Conservation (phyloP, 2,329 filamentous ascomycete species). For the Hansfordia pulvinata region DNA sequence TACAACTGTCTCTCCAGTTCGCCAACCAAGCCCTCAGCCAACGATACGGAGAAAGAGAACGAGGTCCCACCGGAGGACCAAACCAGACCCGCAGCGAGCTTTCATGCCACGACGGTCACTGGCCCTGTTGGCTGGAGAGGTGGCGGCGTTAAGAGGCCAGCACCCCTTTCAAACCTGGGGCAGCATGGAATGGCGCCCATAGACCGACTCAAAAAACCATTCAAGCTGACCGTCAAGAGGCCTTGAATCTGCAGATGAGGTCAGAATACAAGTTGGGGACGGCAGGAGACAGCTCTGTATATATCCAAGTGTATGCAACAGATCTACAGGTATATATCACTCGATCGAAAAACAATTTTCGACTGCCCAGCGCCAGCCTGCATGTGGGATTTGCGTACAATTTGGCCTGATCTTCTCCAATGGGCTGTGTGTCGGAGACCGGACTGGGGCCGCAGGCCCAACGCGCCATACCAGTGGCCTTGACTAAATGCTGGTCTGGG, state of each 20-base stretch:
- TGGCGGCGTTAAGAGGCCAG: constrained; percentile 27
- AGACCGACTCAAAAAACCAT: constrained; percentile 37
- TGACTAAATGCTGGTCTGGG: no score
- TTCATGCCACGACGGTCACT: constrained; percentile 38
- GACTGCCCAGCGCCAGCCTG: no score
- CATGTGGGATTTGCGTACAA: no score
- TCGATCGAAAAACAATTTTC: no score
- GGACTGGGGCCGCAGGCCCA: no score
- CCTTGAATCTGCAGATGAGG: constrained; percentile 22
- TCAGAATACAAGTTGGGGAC: constrained; percentile 66
- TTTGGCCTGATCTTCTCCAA: constrained; percentile 3
- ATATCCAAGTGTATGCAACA: constrained; percentile 3
- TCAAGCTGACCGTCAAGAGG: constrained; percentile 41
- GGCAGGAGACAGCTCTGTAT: constrained; percentile 1
- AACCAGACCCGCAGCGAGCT: constrained; percentile 25
- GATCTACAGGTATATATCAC: constrained; percentile 2
- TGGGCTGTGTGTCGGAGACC: no score
- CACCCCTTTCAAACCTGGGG: constrained; percentile 24
- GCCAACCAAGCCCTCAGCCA: constrained; percentile 17
- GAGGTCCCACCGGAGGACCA: constrained; percentile 17
- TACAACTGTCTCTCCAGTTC: constrained; percentile 49
- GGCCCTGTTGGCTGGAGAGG: constrained; percentile 17
- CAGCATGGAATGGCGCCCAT: constrained; percentile 31
- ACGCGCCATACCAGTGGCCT: no score
- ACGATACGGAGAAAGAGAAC: constrained; percentile 13